A percentile compares a stretch with the other conserved stretches of the same genome.
These are phyloP conservation scores for Pythium oligandrum DNA, from an alignment of 352 stramenopile species.

Conservation along the genomic window DNA sequence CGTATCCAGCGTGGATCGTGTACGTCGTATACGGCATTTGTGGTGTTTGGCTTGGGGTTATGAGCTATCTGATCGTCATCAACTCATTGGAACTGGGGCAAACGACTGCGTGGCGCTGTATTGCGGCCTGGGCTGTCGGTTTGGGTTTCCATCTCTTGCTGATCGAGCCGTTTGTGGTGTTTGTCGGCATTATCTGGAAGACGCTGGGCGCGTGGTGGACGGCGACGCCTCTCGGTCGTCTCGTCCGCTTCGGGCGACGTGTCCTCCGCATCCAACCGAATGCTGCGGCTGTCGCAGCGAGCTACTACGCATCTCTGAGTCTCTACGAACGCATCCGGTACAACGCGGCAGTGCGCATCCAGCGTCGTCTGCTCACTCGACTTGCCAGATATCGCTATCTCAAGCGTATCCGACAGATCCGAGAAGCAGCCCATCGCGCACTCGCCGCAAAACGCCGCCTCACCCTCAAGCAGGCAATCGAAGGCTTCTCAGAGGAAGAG, in stretches of 20 bases:
- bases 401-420: conserved; percentile 31
- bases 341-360: conserved; percentile 59
- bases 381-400: conserved; percentile 49
- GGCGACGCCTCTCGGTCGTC: conserved; percentile 27
- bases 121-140: conserved; percentile 44
- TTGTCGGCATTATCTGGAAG: conserved; percentile 36
- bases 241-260: conserved; percentile 39
- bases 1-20: conserved; percentile 65
- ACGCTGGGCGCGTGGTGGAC: conserved; percentile 62
- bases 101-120: conserved; percentile 42
- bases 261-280: conserved; percentile 45
- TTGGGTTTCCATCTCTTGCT: conserved; percentile 38
- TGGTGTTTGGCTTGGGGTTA: conserved; percentile 32
- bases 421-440: conserved; percentile 35
- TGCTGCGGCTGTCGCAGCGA: conserved; percentile 15
- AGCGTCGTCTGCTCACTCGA: conserved; percentile 54
- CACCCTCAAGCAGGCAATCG: conserved; percentile 45
- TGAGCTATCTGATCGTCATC: conserved; percentile 37
- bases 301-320: conserved; percentile 44
- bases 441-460: conserved; percentile 31
- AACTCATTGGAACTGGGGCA: conserved; percentile 43
- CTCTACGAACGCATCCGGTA: conserved; percentile 71
- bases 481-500: conserved; percentile 62
- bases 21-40: conserved; percentile 44
- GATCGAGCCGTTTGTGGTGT: conserved; percentile 50